Evolutionary conservation across 2,329 filamentous ascomycete genomes (phyloP).

Genomic region (Aspergillus pseudoglaucus): DNA sequence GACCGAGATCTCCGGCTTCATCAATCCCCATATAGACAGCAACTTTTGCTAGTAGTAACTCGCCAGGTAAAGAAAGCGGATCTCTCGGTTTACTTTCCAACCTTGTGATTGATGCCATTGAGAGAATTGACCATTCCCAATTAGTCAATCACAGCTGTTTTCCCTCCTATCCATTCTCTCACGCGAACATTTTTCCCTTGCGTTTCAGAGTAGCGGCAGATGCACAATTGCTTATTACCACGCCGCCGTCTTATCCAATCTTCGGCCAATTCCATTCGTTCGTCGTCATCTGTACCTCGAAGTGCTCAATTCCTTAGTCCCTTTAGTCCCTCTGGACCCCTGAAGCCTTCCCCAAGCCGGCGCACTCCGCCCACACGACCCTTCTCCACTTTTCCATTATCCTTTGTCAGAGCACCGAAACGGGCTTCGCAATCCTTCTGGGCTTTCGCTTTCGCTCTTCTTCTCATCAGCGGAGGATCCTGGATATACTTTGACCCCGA

Average conservation of each 20-base stretch:
- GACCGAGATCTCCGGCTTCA: not conserved
- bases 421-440: constrained; percentile 32
- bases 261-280: constrained; percentile 23
- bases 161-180: not conserved
- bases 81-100: not conserved
- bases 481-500: constrained; percentile 23
- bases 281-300: constrained; percentile 10
- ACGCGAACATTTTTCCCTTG: not conserved
- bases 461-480: constrained; percentile 28
- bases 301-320: not conserved
- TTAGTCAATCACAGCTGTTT: no score
- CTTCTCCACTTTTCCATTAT: constrained; percentile 20
- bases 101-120: no score
- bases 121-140: no score
- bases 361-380: constrained; percentile 18
- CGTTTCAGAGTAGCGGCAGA: constrained; percentile 17
- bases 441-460: constrained; percentile 28
- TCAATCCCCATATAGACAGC: not conserved
- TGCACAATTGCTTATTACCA: constrained; percentile 26
- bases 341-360: constrained; percentile 5
- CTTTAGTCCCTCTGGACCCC: not conserved
- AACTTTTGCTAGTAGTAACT: not conserved
- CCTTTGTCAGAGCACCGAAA: constrained; percentile 19
- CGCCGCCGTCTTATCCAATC: constrained; percentile 25
- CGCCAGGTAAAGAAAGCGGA: no score